Base-by-base conservation (phyloP, 306 rosid species). In the Lotus japonicus region DNA sequence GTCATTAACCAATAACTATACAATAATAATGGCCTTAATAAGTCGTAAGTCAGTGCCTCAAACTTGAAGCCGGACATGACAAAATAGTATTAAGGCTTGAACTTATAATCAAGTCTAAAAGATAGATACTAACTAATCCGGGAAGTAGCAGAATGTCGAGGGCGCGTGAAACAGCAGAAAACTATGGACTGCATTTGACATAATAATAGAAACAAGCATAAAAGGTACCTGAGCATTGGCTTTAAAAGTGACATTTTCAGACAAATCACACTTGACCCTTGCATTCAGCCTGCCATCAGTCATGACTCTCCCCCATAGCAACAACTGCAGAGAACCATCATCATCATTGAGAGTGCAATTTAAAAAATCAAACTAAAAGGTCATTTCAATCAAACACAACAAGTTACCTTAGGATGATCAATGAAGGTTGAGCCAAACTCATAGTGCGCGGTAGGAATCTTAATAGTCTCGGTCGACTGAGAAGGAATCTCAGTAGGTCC, bases 251-350 rank as follows among this genome's bases (percentile, higher is more conserved):
- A 95, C 91, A 70, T 80, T 88, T 26, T 95, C 97, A 7, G 90
- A 60, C 58, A 95, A 73, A 74, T 95, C 97, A 7, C 87, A 85
- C 82, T 85, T 90, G 71, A 88, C 72, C 77, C 99, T 88, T 0
- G 99, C 97, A 75, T 76, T 91, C 39, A 95, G 80, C 79, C 97
- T 87, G 17, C 99, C 99, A 58, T 95, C 99, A 10, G 99, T 90
- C 80, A 84, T n/a, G 10, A 87, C 15, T 70, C 99, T 87, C 70
- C 99, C 99, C 35, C 88, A 73, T 19, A 95, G 97, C 97, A 95
- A 85, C 92, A 91, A 68, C 99, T 95, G 68, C 82, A 53, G 16
- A 67, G 26, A 4, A 63, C 11, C 53, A 64, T 11, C 33, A 64
- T 11, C 33, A 53, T 4, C 7, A 59, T 6, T 65, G 55, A 56